Base-by-base conservation (phyloP, 2,329 filamentous ascomycete genomes). In the Penicillium hordei region DNA sequence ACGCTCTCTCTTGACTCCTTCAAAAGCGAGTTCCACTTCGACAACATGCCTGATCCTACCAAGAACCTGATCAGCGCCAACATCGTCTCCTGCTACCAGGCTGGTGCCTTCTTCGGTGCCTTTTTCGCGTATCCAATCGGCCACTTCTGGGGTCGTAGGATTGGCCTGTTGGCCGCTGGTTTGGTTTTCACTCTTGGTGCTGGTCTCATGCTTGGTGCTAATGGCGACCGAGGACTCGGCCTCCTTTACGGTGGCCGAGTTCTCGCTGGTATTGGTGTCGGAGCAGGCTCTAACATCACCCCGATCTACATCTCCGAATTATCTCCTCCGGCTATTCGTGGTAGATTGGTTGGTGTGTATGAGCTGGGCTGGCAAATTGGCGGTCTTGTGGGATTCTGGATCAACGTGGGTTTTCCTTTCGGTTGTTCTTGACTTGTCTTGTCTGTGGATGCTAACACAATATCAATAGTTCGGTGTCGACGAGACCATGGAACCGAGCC, bases 81-180 rank as follows among this genome's bases (percentile, higher is more conserved):
- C 72, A 91, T 93, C 60, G 89, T 92, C 51, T 91, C 88, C 27
- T 84, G 89, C 53, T 93, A 91, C 76, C 90, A 93, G 74, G 90
- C 90, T 10, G 90, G 90, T 58, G 89, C 89, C 59, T 93, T 94
- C 78, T 93, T 93, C 65, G 90, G 90, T 50, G 85, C 87, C n/a
- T 76, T 91, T 40, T 82, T 83, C 59, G 88, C 86, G 56, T 92
- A 89, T 65, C 81, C 78, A 9, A 82, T 84, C 34, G 86, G 83
- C 31, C 86, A 88, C 77, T 89, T 83, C 70, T 77, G 88, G 60
- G 89, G 89, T 29, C 83, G 89, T 23, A 84, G 84, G 67, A 83
- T 80, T 69, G 87, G 85, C 23, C 79, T 93, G 2, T 76, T 86
- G 61, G 62, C 86, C 46, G 89, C 87, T 70, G 76, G 81, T 2